These are phyloP conservation scores for Entoloma clypeatum DNA, from an alignment of 1,284 basidiomycete species.

Conservation along the genomic window DNA sequence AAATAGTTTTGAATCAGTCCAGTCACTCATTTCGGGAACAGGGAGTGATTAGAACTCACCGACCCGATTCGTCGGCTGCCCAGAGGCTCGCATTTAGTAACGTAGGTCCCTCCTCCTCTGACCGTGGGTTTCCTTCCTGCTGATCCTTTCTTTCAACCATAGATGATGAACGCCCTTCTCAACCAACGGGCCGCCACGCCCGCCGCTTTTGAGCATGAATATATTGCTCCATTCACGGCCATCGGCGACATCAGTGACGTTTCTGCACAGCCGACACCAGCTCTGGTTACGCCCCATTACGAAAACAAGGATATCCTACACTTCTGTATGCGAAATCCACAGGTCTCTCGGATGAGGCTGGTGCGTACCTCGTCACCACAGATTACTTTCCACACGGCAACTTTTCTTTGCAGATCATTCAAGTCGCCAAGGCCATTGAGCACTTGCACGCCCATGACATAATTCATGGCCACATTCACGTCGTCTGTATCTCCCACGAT, in stretches of 20 bases:
- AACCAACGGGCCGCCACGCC: background rate
- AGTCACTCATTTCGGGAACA: too few species aligned
- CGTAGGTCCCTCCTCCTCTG: too few species aligned
- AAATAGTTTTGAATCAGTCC: too few species aligned
- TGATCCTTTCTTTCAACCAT: background rate
- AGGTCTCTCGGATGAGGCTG: background rate
- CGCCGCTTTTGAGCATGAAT: background rate
- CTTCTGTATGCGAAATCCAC: background rate
- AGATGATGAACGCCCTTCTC: background rate
- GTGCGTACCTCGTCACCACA: background rate
- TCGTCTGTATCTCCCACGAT: conserved; percentile 6
- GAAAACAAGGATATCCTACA: background rate
- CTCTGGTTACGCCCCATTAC: conserved; percentile 4
- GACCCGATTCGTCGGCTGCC: too few species aligned
- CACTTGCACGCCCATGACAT: conserved; percentile 12
- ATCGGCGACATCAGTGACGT: background rate
- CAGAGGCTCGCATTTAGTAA: too few species aligned
- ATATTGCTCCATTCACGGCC: background rate
- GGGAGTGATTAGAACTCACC: too few species aligned
- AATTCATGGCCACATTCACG: conserved; percentile 16
- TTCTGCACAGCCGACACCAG: background rate
- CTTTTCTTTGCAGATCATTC: conserved; percentile 3
- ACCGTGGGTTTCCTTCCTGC: background rate
- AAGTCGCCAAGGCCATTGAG: conserved; percentile 10
- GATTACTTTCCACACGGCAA: background rate